These are phyloP conservation scores for Pterula multifida DNA, from an alignment of 1,284 basidiomycete species.

Conservation along the genomic window DNA sequence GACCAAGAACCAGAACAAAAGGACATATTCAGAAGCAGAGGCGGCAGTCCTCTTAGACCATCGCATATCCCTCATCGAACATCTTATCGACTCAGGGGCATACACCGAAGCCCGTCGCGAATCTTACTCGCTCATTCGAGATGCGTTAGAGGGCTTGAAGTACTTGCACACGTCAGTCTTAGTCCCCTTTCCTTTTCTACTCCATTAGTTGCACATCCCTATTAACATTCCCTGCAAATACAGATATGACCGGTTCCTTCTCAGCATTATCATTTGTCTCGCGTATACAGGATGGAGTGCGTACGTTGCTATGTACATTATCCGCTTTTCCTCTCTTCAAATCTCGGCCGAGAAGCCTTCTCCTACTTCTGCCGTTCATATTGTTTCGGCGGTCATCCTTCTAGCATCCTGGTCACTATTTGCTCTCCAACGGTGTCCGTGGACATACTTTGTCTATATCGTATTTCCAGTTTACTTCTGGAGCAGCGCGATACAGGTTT, in stretches of 20 bases:
- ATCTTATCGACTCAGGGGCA: conserved; percentile 27
- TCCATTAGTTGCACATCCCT: too few species aligned
- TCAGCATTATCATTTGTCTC: conserved; percentile 55
- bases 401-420: neutral
- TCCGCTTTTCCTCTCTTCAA: conserved; percentile 23
- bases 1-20: too few species aligned
- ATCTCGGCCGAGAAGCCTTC: too few species aligned
- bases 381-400: too few species aligned
- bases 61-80: conserved; percentile 29
- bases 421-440: conserved; percentile 26
- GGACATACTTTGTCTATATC: conserved; percentile 71
- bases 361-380: too few species aligned
- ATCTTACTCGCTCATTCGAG: conserved; percentile 43
- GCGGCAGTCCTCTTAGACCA: conserved; percentile 14
- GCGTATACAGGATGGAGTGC: conserved; percentile 77
- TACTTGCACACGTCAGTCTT: conserved; percentile 70
- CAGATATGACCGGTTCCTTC: conserved; percentile 56
- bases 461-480: conserved; percentile 72
- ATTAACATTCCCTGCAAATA: neutral
- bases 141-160: conserved; percentile 53
- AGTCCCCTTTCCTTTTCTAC: neutral
- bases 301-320: conserved; percentile 44
- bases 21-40: neutral
- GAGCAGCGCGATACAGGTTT: conserved; percentile 31
- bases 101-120: conserved; percentile 39